Conservation (phyloP, 768 basidiomycete genomes). For the Russula sp. region DNA sequence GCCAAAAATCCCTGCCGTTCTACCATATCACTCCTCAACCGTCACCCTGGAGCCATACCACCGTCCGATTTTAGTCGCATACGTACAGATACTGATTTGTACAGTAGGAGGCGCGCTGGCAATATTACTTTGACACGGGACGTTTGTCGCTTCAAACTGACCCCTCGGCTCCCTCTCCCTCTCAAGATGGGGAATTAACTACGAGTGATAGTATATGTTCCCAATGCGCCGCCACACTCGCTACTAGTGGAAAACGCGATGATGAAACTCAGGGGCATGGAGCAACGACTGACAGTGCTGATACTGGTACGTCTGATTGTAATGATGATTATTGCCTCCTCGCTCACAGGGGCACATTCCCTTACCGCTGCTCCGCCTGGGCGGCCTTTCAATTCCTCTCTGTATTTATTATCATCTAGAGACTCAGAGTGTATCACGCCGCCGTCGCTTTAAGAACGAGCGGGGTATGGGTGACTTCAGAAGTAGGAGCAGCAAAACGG, state of each 20-base stretch:
- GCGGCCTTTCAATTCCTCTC: neutral
- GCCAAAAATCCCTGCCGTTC: neutral
- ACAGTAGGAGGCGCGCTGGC: neutral
- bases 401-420: neutral
- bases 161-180: neutral
- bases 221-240: conserved; percentile 6
- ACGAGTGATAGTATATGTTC: conserved; percentile 3
- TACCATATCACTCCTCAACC: neutral
- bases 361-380: no score
- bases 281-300: neutral
- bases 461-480: neutral
- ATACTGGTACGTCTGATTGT: neutral
- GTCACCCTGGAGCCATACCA: neutral
- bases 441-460: neutral
- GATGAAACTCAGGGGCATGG: neutral
- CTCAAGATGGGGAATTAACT: neutral
- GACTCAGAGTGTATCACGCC: neutral
- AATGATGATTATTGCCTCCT: neutral
- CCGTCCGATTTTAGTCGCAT: neutral
- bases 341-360: neutral
- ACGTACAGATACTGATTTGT: neutral
- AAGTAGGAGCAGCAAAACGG: neutral
- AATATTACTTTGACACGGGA: neutral
- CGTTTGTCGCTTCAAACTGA: neutral
- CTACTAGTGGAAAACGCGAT: no score